Conservation (phyloP, 305 asterid species). For the Solanum chacoense region DNA sequence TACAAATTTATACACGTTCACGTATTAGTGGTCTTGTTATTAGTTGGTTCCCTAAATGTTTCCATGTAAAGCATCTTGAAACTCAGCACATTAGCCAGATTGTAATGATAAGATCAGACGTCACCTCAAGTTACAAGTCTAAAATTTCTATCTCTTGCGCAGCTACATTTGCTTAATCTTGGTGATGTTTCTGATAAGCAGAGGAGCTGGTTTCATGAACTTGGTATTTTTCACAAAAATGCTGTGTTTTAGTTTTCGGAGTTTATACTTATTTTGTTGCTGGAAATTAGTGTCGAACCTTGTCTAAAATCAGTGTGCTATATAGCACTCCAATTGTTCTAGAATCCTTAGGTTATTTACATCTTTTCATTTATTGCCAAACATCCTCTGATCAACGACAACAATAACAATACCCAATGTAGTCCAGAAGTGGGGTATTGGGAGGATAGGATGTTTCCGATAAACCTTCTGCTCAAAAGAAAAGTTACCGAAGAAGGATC, state of each 20-base stretch:
- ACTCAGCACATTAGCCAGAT: neutral
- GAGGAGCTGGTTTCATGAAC: constrained; percentile 77
- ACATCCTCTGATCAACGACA: constrained; percentile 37
- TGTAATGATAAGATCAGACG: neutral
- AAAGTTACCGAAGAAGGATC: neutral
- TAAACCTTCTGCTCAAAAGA: neutral
- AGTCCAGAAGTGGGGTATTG: neutral
- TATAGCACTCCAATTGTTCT: neutral
- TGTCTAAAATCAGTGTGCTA: neutral
- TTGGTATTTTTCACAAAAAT: constrained; percentile 48
- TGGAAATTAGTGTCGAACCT: neutral
- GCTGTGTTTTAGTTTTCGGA: neutral
- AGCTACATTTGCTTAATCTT: neutral
- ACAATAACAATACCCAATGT: neutral
- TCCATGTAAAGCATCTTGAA: neutral
- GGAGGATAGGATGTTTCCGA: neutral
- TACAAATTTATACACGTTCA: neutral
- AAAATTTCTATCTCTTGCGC: neutral
- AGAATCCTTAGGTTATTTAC: neutral
- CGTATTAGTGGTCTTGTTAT: neutral
- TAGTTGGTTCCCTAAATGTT: neutral
- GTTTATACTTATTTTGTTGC: neutral
- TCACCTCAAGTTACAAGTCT: neutral
- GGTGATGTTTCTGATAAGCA: constrained; percentile 11
- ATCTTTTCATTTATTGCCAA: constrained; percentile 14